These are phyloP conservation scores for Glebionis coronaria DNA, from an alignment of 129 eudicot genomes.

Conservation along the genomic window DNA sequence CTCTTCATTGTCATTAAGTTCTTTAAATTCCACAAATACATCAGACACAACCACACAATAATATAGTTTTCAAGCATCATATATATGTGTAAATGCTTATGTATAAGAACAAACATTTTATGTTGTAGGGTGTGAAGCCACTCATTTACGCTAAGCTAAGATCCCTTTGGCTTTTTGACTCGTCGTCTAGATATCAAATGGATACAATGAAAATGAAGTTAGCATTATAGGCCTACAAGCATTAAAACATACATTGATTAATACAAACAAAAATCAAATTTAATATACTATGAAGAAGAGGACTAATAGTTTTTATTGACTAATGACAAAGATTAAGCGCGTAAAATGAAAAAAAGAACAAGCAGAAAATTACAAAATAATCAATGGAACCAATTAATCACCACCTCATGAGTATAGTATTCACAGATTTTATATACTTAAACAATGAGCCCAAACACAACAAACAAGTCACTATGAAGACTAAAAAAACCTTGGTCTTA, in stretches of 20 bases:
- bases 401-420: conserved; percentile 13
- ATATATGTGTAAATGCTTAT: too few relatives aligned
- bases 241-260: neutral
- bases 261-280: neutral
- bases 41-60: too few relatives aligned
- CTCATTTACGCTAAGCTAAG: too few relatives aligned
- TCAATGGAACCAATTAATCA: conserved; percentile 22
- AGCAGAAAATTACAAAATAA: neutral
- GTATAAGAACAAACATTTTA: too few relatives aligned
- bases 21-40: too few relatives aligned
- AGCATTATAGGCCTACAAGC: too few relatives aligned
- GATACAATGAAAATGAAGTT: too few relatives aligned
- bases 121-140: too few relatives aligned
- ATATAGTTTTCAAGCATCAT: too few relatives aligned
- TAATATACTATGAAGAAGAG: neutral
- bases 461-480: conserved; percentile 22
- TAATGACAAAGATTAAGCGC: conserved; percentile 10
- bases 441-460: conserved; percentile 26
- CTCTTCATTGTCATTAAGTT: too few relatives aligned
- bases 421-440: conserved; percentile 17
- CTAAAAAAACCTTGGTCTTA: neutral
- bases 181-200: too few relatives aligned
- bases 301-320: neutral
- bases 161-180: too few relatives aligned
- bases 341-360: conserved; percentile 6